Percentiles rank a stretch among this genome's conserved stretches.
Evolutionary conservation across 352 stramenopile species (phyloP).

Genomic region (Phytopythium kandeliae): DNA sequence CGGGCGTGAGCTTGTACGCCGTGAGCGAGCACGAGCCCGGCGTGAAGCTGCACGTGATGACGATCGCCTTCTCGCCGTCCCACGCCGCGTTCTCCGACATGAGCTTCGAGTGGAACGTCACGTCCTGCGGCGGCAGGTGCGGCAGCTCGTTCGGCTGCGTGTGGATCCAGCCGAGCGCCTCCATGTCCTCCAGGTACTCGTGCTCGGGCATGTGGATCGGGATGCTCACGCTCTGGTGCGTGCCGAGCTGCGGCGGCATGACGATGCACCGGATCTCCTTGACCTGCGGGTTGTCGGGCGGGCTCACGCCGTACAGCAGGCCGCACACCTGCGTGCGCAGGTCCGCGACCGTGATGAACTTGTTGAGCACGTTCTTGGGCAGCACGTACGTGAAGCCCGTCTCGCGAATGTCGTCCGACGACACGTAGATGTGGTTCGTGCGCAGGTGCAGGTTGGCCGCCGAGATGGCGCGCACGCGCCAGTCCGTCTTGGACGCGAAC

Average conservation of each 20-base stretch:
- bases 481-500: conserved; percentile 99
- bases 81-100: conserved; percentile 96
- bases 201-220: conserved; percentile 95
- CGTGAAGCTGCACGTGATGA: conserved; percentile 99
- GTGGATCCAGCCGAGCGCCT: conserved; percentile 99
- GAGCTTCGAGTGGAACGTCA: conserved; percentile 96
- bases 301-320: conserved; percentile 98
- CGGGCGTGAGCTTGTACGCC: conserved; percentile 97
- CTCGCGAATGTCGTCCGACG: conserved; percentile 97
- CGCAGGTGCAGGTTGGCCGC: conserved; percentile 98
- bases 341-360: conserved; percentile 98
- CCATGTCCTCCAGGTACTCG: conserved; percentile 96
- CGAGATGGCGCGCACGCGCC: conserved; percentile 97
- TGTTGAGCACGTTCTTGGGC: conserved; percentile 99
- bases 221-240: conserved; percentile 97
- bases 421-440: conserved; percentile 99
- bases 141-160: conserved; percentile 98
- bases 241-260: conserved; percentile 98
- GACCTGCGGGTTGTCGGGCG: conserved; percentile 97
- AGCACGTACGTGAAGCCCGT: conserved; percentile 99
- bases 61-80: conserved; percentile 97
- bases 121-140: conserved; percentile 94
- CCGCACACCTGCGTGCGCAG: conserved; percentile 97
- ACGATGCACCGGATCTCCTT: conserved; percentile 99
- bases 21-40: conserved; percentile 98